Evolutionary conservation across 116 monocot genomes (phyloP).

Genomic region (Posidonia oceanica): DNA sequence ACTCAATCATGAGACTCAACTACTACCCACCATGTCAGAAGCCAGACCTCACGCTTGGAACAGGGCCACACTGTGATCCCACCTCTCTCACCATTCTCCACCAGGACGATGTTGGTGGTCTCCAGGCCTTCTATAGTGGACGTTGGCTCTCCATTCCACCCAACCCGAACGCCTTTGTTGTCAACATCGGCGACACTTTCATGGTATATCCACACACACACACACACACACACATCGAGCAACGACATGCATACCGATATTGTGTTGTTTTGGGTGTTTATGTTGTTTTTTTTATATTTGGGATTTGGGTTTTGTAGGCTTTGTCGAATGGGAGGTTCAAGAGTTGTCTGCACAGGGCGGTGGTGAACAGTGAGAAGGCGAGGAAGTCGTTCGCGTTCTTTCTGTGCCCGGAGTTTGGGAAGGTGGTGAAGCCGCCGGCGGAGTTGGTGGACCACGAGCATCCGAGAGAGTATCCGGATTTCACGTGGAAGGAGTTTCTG

Average conservation of each 20-base stretch:
- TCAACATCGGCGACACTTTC: conserved; percentile 47
- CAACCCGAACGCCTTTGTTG: conserved; percentile 19
- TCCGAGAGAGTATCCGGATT: conserved; percentile 40
- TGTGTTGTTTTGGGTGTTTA: too few species aligned
- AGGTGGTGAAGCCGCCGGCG: conserved; percentile 27
- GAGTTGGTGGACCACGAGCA: conserved; percentile 26
- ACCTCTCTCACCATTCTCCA: conserved; percentile 38
- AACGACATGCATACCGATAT: too few species aligned
- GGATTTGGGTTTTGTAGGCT: conserved; percentile 17
- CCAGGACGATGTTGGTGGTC: conserved; percentile 31
- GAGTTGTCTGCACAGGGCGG: conserved; percentile 51
- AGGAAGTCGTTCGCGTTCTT: conserved; percentile 49
- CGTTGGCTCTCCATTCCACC: conserved; percentile 30
- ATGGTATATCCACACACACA: conserved; percentile 13
- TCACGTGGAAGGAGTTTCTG: conserved; percentile 36
- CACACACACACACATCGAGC: neutral
- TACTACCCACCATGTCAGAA: conserved; percentile 33
- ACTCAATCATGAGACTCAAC: conserved; percentile 35
- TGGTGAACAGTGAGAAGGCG: conserved; percentile 33
- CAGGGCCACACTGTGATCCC: conserved; percentile 37
- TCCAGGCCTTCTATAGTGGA: conserved; percentile 26
- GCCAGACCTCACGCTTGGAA: conserved; percentile 26
- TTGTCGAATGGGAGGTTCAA: conserved; percentile 44
- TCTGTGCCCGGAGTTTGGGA: conserved; percentile 29
- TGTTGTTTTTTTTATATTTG: neutral